phyloP scores from a whole-genome alignment of 2,329 filamentous ascomycete species.

The Aspergillus pseudotamarii region DNA sequence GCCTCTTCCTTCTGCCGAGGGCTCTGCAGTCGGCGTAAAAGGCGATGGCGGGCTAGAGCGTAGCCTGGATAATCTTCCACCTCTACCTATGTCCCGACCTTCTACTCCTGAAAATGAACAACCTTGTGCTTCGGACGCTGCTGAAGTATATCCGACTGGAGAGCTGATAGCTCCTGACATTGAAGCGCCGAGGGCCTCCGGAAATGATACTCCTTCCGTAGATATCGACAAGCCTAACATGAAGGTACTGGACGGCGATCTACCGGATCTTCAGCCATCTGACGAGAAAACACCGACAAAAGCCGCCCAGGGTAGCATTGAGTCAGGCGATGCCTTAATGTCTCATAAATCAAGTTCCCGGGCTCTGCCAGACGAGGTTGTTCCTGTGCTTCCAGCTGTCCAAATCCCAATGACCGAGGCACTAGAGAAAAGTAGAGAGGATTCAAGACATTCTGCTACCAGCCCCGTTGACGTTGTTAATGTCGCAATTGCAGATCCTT shows the following conservation, averaged over 20 bases:
- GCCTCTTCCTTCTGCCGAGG: conserved; percentile 34
- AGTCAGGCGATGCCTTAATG: not conserved
- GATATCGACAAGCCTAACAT: conserved; percentile 29
- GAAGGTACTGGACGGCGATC: conserved; percentile 14
- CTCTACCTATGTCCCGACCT: conserved; percentile 19
- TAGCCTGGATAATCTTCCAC: conserved; percentile 20
- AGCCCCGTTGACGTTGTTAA: conserved; percentile 23
- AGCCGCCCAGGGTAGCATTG: not conserved
- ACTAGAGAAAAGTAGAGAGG: conserved; percentile 1
- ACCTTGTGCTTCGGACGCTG: conserved; percentile 15
- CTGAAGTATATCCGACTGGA: conserved; percentile 17
- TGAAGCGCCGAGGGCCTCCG: not conserved
- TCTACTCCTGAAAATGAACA: conserved; percentile 21
- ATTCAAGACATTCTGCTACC: not conserved
- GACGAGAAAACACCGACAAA: conserved; percentile 4
- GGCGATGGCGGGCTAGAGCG: conserved; percentile 24
- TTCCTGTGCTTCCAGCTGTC: conserved; percentile 4
- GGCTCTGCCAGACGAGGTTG: conserved; percentile 2
- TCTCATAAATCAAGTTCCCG: conserved; percentile 4
- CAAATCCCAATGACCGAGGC: conserved; percentile 3
- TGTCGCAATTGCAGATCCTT: conserved; percentile 8
- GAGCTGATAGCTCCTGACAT: not conserved
- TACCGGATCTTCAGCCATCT: conserved; percentile 1
- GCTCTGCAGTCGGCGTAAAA: conserved; percentile 31
- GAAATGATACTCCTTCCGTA: conserved; percentile 21